Percentiles rank a stretch among this genome's conserved stretches.
phyloP scores from a whole-genome alignment of 495 filamentous ascomycete genomes.

The Trichocladium uniseriatum region DNA sequence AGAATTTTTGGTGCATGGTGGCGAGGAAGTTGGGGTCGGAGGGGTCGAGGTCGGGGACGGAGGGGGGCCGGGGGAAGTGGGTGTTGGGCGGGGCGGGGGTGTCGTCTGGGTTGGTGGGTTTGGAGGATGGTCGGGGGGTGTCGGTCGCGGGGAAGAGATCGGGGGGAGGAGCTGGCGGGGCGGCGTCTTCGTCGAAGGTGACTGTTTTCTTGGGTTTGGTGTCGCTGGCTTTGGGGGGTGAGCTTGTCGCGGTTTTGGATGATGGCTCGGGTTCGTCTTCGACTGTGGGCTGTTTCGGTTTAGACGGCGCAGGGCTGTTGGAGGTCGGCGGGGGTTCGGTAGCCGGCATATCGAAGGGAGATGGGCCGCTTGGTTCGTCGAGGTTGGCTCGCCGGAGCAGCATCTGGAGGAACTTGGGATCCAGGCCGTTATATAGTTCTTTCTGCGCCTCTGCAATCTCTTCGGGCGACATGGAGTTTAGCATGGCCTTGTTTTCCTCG shows the following conservation, averaged over 20 bases:
- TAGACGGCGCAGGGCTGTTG: slow-evolving; percentile 2
- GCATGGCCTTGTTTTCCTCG: slow-evolving; percentile 64
- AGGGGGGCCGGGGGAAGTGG: slow-evolving; percentile 31
- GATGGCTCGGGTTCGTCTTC: slow-evolving; percentile 9
- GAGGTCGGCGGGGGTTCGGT: neutral
- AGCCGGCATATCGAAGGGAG: slow-evolving; percentile 26
- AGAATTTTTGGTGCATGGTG: slow-evolving; percentile 83
- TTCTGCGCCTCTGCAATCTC: slow-evolving; percentile 70
- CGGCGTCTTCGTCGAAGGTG: slow-evolving; percentile 20
- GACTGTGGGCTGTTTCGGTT: slow-evolving; percentile 15
- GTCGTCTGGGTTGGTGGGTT: slow-evolving; percentile 13
- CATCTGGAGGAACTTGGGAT: slow-evolving; percentile 61
- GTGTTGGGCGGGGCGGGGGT: slow-evolving; percentile 22
- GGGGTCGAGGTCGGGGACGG: slow-evolving; percentile 67
- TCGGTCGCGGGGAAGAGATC: slow-evolving; percentile 43
- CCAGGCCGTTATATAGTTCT: slow-evolving; percentile 62
- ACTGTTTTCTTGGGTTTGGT: slow-evolving; percentile 23
- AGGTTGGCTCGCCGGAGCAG: slow-evolving; percentile 73
- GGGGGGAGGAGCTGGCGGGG: slow-evolving; percentile 23
- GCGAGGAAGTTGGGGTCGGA: slow-evolving; percentile 69
- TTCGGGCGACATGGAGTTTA: slow-evolving; percentile 69
- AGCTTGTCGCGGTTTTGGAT: neutral
- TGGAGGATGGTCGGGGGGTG: neutral
- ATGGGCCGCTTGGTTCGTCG: slow-evolving; percentile 44
- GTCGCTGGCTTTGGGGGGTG: neutral